phyloP scores from a whole-genome alignment of 495 filamentous ascomycete genomes.

The Amorphotheca resinae region DNA sequence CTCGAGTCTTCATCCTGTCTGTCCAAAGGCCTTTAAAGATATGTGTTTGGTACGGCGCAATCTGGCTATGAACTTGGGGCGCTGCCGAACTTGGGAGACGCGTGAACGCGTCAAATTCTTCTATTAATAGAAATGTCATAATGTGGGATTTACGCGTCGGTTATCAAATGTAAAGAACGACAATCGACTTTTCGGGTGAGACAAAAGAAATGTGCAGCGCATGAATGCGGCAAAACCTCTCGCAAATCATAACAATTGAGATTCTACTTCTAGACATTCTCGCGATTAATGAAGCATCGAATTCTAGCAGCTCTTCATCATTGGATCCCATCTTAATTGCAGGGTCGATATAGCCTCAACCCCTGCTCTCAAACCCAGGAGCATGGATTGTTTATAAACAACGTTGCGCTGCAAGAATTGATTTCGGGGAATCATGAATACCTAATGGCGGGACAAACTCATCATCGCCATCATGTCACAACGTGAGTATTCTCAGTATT shows the following conservation, averaged over 20 bases:
- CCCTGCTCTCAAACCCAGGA: conserved; percentile 5
- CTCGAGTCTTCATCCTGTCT: conserved; percentile 16
- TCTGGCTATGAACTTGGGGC: too few relatives aligned
- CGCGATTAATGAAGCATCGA: too few relatives aligned
- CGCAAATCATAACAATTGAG: too few relatives aligned
- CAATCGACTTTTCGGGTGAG: too few relatives aligned
- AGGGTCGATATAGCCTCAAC: conserved; percentile 4
- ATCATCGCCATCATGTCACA: not conserved
- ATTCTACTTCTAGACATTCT: too few relatives aligned
- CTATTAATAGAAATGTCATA: too few relatives aligned
- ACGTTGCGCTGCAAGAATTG: not conserved
- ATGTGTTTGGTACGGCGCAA: not conserved
- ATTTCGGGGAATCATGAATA: conserved; percentile 9
- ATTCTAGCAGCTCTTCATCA: too few relatives aligned
- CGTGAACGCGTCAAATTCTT: conserved; percentile 3
- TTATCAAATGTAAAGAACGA: too few relatives aligned
- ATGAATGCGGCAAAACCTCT: too few relatives aligned
- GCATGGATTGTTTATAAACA: conserved; percentile 15
- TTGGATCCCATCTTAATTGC: too few relatives aligned
- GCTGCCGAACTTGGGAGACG: conserved; percentile 1
- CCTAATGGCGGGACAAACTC: conserved; percentile 7
- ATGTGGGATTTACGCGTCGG: too few relatives aligned
- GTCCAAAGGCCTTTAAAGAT: not conserved
- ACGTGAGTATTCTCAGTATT: not conserved
- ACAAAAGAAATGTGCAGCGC: too few relatives aligned